Conservation (phyloP, 768 basidiomycete species). For the Xerocomellus amylosporus region DNA sequence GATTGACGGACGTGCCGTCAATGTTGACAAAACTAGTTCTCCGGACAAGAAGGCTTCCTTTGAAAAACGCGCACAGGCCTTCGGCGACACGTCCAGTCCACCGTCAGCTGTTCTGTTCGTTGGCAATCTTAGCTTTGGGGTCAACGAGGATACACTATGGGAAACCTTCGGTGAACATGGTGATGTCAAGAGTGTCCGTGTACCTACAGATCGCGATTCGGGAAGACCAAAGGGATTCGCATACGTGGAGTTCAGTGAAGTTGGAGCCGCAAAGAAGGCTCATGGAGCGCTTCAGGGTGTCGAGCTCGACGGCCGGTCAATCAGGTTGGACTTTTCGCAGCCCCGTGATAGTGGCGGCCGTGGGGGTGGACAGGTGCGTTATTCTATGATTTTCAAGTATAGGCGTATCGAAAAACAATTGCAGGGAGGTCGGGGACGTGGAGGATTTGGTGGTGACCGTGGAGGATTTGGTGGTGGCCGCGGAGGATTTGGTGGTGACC, state of each 20-base stretch:
- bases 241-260: constrained; percentile 89
- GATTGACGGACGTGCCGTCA: constrained; percentile 87
- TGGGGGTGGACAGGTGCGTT: constrained; percentile 43
- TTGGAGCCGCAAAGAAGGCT: constrained; percentile 80
- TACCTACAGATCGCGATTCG: constrained; percentile 91
- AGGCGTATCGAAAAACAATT: background rate
- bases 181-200: constrained; percentile 77
- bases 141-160: constrained; percentile 84
- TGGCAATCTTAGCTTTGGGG: constrained; percentile 82
- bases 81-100: constrained; percentile 65
- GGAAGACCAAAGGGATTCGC: constrained; percentile 93
- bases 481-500: constrained; percentile 28
- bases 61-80: constrained; percentile 73
- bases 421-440: constrained; percentile 32
- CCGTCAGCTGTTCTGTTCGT: constrained; percentile 83
- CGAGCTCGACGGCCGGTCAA: constrained; percentile 76
- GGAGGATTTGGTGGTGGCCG: constrained; percentile 30
- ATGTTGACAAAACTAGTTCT: constrained; percentile 77
- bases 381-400: constrained; percentile 9
- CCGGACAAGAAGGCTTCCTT: constrained; percentile 52
- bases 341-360: constrained; percentile 68
- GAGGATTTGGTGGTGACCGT: constrained; percentile 27
- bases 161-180: constrained; percentile 87
- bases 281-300: constrained; percentile 62
- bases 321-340: constrained; percentile 85